Conservation (phyloP, 2,329 filamentous ascomycete species). For the Eutypa lata region DNA sequence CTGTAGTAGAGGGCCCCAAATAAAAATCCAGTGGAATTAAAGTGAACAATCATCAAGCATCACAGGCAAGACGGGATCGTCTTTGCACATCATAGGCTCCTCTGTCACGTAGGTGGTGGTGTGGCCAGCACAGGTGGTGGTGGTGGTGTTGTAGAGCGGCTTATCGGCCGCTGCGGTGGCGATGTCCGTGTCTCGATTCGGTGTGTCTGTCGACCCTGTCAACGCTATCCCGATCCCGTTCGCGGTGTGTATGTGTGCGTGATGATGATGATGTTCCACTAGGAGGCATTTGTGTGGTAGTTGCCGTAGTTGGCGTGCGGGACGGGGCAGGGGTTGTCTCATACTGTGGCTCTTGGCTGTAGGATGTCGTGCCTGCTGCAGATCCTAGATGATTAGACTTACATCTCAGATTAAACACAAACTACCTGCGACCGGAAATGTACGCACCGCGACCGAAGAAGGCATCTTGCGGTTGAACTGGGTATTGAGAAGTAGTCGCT, state of each 20-base stretch:
- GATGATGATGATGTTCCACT: conserved; percentile 26
- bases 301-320: conserved; percentile 22
- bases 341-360: conserved; percentile 50
- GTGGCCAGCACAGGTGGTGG: conserved; percentile 2
- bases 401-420: conserved; percentile 16
- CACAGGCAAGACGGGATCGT: conserved; percentile 22
- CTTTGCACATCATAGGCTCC: conserved; percentile 11
- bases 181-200: conserved; percentile 25
- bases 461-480: conserved; percentile 48
- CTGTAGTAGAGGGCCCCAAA: conserved; percentile 19
- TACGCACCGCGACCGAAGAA: conserved; percentile 62
- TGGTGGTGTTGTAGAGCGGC: conserved; percentile 9
- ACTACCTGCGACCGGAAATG: conserved; percentile 28
- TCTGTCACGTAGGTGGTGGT: background rate
- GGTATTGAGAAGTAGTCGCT: conserved; percentile 31
- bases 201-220: conserved; percentile 28
- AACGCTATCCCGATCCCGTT: conserved; percentile 19
- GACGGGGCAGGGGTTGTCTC: conserved; percentile 40
- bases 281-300: conserved; percentile 27
- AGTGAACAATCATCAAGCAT: conserved; percentile 25
- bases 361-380: conserved; percentile 45
- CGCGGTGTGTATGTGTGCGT: conserved; percentile 13
- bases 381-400: conserved; percentile 50
- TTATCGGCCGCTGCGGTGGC: conserved; percentile 27
- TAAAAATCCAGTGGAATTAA: conserved; percentile 26